A percentile compares a stretch with the other conserved stretches of the same genome.
Evolutionary conservation across 352 stramenopile genomes (phyloP).

Genomic region (Phytophthora boehmeriae): DNA sequence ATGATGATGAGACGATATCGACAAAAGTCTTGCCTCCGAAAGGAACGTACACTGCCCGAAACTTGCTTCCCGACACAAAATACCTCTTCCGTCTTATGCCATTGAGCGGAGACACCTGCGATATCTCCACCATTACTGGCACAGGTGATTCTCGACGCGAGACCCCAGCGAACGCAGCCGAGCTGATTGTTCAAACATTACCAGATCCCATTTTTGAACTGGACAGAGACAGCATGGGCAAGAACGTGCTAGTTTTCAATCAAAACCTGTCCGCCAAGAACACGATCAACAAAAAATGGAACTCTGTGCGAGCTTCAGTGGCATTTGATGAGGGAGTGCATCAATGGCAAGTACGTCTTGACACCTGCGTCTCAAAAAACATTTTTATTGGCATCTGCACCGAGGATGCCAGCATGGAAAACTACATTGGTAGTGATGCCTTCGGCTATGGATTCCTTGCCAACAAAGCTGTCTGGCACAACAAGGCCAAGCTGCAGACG

Average conservation of each 20-base stretch:
- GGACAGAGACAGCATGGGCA: constrained; percentile 57
- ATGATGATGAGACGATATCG: neutral
- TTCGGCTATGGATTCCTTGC: constrained; percentile 91
- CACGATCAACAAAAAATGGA: constrained; percentile 90
- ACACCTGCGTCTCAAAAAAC: constrained; percentile 91
- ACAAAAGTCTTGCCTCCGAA: constrained; percentile 36
- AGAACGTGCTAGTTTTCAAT: constrained; percentile 80
- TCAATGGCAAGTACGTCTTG: constrained; percentile 87
- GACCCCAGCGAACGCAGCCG: neutral
- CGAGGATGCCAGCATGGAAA: constrained; percentile 73
- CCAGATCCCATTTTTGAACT: constrained; percentile 76
- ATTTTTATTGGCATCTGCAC: constrained; percentile 91
- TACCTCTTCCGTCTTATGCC: constrained; percentile 41
- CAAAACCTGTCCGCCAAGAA: constrained; percentile 87
- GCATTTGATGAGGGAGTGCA: constrained; percentile 85
- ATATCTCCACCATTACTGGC: neutral
- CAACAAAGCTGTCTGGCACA: constrained; percentile 93
- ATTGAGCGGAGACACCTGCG: neutral
- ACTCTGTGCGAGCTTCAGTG: constrained; percentile 72
- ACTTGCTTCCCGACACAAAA: constrained; percentile 51
- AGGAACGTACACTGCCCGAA: constrained; percentile 44
- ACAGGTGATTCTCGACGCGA: neutral
- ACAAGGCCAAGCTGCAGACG: constrained; percentile 88
- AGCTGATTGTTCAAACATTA: constrained; percentile 56
- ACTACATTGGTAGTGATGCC: constrained; percentile 90